Evolutionary conservation across 2,329 filamentous ascomycete genomes (phyloP).

Genomic region (Apiospora aurea): DNA sequence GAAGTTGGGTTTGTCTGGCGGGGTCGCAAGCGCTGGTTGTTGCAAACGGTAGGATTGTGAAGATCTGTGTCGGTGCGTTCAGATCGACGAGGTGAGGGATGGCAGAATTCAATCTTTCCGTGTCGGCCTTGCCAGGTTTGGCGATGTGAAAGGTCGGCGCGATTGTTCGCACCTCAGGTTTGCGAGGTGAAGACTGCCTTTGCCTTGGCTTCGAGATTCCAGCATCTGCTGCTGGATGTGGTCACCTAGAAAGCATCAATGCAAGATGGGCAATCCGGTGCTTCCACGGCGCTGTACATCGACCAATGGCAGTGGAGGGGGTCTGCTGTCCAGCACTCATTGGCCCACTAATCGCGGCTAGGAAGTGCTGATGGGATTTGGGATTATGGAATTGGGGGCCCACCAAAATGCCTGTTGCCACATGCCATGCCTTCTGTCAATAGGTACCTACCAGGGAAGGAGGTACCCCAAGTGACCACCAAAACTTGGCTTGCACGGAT

Average conservation of each 20-base stretch:
- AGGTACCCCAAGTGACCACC: background rate
- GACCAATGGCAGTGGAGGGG: conserved; percentile 13
- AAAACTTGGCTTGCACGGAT: background rate
- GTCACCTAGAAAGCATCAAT: conserved; percentile 1
- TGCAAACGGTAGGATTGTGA: background rate
- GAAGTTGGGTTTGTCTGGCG: conserved; percentile 25
- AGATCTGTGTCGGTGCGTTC: background rate
- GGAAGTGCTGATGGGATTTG: conserved; percentile 1
- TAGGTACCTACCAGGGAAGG: background rate
- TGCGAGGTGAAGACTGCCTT: conserved; percentile 10
- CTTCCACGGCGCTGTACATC: conserved; percentile 2
- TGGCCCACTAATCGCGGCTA: background rate
- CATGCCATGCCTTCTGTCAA: conserved; percentile 9
- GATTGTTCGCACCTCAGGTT: background rate
- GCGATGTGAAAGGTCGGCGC: background rate
- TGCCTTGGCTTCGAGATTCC: conserved; percentile 4
- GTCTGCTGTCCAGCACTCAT: conserved; percentile 14
- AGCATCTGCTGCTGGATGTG: conserved; percentile 5
- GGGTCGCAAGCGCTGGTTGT: conserved; percentile 25
- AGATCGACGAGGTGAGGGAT: conserved; percentile 5
- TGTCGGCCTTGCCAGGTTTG: background rate
- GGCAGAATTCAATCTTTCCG: conserved; percentile 15
- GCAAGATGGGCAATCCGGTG: conserved; percentile 17
- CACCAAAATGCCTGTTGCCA: conserved; percentile 15
- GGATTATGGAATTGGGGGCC: background rate